Evolutionary conservation across 2,329 filamentous ascomycete species (phyloP), one percentile per base, ranked within the genome.

Genomic region (Coniosporium tulheliwenetii): DNA sequence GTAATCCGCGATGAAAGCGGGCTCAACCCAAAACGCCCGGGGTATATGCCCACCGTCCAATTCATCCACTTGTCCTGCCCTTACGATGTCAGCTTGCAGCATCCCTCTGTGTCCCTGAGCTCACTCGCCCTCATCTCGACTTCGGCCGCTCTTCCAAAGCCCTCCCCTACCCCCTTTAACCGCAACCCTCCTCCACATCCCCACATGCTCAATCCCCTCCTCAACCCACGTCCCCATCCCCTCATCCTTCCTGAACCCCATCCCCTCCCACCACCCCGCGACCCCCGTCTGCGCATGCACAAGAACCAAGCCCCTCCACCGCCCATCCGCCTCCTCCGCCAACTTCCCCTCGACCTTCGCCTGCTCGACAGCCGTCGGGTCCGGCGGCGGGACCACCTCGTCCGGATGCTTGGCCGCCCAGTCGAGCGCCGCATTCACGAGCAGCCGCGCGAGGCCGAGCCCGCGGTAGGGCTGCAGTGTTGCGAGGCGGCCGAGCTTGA

Each of bases 121-220:
- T n/a, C n/a, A 26, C 19, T 26, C 19, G 19, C 19, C 19, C 19
- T 26, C 19, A 7, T 7, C 19, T 26, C 19, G 19, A 26, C 19
- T 26, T 26, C 19, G 19, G 19, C 19, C 19, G 7, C 19, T 4
- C 19, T 7, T 26, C 19, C 7, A 26, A 26, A 3, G 19, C 19
- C 7, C 19, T 7, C 19, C 19, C 19, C 19, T 26, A 26, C 19
- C 7, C 19, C 19, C 19, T 7, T 26, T 26, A 7, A 66, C 45
- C 42, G 60, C 56, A 13, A 69, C 32, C 43, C 63, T 50, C 57
- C 61, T 71, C 71, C 75, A 93, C 86, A 95, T 93, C 44, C 83
- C 86, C 13, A 93, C 70, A 64, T 94, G 85, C 47, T 73, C 67
- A 41, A 94, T 89, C 3, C 81, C 84, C 53, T 91, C 85, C 58